These are phyloP conservation scores for Aspergillus clavatus DNA, from an alignment of 2,329 filamentous ascomycete genomes.

Conservation along the genomic window DNA sequence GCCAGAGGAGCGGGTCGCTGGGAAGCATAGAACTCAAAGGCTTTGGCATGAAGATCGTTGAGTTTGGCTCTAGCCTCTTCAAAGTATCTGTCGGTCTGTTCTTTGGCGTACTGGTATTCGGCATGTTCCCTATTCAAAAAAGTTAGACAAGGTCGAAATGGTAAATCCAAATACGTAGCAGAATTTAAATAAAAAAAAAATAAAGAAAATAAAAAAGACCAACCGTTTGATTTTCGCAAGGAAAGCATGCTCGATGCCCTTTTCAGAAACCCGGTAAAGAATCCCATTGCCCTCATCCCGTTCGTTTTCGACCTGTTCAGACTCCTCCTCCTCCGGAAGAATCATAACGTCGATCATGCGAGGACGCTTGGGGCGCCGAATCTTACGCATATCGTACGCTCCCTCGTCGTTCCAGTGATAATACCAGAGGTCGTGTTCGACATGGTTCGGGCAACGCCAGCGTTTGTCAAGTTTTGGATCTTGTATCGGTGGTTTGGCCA, in stretches of 20 bases:
- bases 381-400: conserved; percentile 41
- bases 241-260: conserved; percentile 67
- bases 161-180: no score
- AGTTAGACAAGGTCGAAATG: conserved; percentile 9
- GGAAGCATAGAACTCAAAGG: conserved; percentile 25
- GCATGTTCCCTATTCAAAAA: conserved; percentile 18
- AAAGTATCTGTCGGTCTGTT: conserved; percentile 17
- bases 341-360: conserved; percentile 66
- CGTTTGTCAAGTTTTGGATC: conserved; percentile 46
- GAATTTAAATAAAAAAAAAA: not conserved
- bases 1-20: conserved; percentile 13
- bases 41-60: conserved; percentile 23
- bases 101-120: conserved; percentile 16
- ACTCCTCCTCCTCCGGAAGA: conserved; percentile 52
- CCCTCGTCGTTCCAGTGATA: conserved; percentile 47
- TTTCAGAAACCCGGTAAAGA: conserved; percentile 59
- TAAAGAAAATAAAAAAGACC: conserved; percentile 4
- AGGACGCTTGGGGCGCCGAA: conserved; percentile 31
- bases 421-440: conserved; percentile 63
- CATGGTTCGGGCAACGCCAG: conserved; percentile 87
- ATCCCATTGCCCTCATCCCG: conserved; percentile 60
- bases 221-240: conserved; percentile 56
- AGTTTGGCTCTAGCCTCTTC: conserved; percentile 22
- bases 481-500: conserved; percentile 68
- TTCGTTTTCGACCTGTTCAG: conserved; percentile 56